Evolutionary conservation across 75 land plant genomes (phyloP).

Genomic region (Pinus tabuliformis): DNA sequence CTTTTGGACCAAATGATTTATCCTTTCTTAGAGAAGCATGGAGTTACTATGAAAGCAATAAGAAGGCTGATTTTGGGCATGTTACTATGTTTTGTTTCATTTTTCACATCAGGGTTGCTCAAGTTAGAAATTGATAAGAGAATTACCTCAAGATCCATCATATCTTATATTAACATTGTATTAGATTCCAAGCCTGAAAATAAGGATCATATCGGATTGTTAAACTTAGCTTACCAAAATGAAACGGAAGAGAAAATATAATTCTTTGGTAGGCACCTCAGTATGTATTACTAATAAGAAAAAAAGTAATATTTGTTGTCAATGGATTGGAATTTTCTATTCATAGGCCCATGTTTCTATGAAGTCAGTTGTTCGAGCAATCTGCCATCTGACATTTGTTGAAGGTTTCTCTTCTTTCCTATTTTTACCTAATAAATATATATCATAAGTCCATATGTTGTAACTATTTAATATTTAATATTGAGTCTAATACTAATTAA

Average conservation of each 20-base stretch:
- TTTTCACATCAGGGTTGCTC: too few relatives aligned
- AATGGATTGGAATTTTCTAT: slow-evolving; percentile 43
- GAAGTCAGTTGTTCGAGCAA: slow-evolving; percentile 36
- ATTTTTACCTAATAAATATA: neutral
- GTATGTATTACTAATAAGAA: slow-evolving; percentile 22
- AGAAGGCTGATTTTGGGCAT: too few relatives aligned
- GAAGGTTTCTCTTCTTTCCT: slow-evolving; percentile 17
- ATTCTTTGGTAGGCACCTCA: slow-evolving; percentile 38
- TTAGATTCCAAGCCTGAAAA: too few relatives aligned
- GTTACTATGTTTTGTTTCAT: too few relatives aligned
- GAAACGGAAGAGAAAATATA: slow-evolving; percentile 4
- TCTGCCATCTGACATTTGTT: slow-evolving; percentile 35
- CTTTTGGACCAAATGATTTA: too few relatives aligned
- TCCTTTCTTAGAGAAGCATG: too few relatives aligned
- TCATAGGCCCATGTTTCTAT: slow-evolving; percentile 37
- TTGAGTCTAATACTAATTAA: neutral
- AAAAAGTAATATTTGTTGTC: slow-evolving; percentile 34
- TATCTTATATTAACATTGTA: too few relatives aligned
- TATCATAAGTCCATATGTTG: neutral
- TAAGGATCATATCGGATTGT: neutral
- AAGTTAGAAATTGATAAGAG: too few relatives aligned
- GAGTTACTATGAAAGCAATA: too few relatives aligned
- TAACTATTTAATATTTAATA: neutral
- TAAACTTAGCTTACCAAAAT: neutral
- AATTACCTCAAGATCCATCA: too few relatives aligned